These are phyloP conservation scores for Chytriomyces confervae DNA, from an alignment of 192 early-diverging fungal species.

Conservation along the genomic window DNA sequence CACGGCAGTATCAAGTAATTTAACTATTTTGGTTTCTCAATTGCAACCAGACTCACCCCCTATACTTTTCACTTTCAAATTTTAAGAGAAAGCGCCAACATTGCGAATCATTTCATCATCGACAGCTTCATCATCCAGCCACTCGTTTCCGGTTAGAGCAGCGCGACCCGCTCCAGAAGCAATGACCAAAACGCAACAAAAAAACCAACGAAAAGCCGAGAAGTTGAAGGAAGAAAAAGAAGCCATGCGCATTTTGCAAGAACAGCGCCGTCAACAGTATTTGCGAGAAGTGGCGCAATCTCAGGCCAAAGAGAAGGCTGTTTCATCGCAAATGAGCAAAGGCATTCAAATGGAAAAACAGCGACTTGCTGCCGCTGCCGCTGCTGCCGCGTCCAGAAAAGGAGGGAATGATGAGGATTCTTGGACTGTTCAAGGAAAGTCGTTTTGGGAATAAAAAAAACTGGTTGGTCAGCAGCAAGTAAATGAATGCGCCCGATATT, in stretches of 20 bases:
- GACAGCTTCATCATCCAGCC: neutral
- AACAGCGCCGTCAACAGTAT: conserved; percentile 8
- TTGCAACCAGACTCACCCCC: neutral
- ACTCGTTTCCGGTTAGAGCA: conserved; percentile 17
- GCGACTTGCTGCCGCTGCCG: neutral
- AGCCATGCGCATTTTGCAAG: conserved; percentile 7
- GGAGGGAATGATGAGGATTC: neutral
- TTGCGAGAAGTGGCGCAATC: conserved; percentile 2
- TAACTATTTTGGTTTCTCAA: neutral
- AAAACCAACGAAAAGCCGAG: conserved; percentile 36
- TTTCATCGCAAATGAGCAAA: neutral
- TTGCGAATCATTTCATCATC: conserved; percentile 11
- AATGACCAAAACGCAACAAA: conserved; percentile 28
- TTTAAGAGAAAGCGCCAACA: conserved; percentile 26
- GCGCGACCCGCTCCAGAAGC: neutral
- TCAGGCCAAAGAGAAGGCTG: neutral
- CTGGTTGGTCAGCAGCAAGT: neutral
- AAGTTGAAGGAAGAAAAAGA: conserved; percentile 26
- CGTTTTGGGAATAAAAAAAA: conserved; percentile 2
- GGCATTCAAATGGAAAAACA: conserved; percentile 18
- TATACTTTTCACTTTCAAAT: neutral
- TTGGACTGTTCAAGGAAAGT: neutral
- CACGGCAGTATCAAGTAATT: neutral
- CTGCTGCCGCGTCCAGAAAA: neutral
- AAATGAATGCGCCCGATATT: too few relatives aligned